These are phyloP conservation scores for Sporothrix protearum DNA, from an alignment of 2,329 filamentous ascomycete species.

Conservation along the genomic window DNA sequence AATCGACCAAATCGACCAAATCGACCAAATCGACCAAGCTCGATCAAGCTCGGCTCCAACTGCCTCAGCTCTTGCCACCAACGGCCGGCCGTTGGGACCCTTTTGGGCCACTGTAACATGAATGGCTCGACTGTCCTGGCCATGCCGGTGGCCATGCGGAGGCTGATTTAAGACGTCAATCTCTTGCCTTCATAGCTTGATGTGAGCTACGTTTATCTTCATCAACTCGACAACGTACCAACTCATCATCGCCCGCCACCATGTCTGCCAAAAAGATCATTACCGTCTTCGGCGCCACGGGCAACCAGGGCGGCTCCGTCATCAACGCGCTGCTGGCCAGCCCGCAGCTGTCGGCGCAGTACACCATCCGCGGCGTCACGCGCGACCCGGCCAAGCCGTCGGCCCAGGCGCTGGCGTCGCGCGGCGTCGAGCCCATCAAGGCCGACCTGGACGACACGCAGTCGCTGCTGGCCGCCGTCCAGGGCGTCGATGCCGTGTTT, in stretches of 20 bases:
- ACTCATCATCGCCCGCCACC: not conserved
- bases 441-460: conserved; percentile 50
- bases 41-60: not conserved
- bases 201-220: not conserved
- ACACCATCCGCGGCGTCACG: conserved; percentile 46
- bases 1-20: too few relatives aligned
- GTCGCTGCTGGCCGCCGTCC: conserved; percentile 44
- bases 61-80: not conserved
- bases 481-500: conserved; percentile 48
- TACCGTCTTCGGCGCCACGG: conserved; percentile 32
- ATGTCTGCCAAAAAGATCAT: conserved; percentile 23
- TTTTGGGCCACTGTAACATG: not conserved
- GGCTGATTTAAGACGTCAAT: not conserved
- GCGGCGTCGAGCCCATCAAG: conserved; percentile 49
- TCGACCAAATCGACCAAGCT: not conserved
- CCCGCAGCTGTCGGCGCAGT: conserved; percentile 27
- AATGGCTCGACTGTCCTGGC: not conserved
- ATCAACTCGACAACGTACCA: not conserved
- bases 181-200: too few relatives aligned
- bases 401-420: conserved; percentile 39
- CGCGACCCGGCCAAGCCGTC: conserved; percentile 41
- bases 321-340: conserved; percentile 29
- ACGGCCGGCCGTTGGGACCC: not conserved
- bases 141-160: not conserved
- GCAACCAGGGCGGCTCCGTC: conserved; percentile 31